Evolutionary conservation across 805 yeast genomes (phyloP).

Genomic region (Priceomyces melissophilus): DNA sequence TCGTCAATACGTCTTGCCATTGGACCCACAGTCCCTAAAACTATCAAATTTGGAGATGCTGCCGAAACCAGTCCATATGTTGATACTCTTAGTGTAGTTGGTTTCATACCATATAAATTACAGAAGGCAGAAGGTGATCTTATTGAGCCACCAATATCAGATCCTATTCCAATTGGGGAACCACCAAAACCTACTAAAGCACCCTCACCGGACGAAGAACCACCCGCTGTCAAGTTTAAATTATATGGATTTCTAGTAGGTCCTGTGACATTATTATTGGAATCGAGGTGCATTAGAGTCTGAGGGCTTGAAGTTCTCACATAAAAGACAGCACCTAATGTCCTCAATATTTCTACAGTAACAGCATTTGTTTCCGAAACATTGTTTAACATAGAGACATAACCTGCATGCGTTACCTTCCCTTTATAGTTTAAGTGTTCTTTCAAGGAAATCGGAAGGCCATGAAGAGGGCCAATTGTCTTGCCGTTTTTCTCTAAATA

Average conservation of each 20-base stretch:
- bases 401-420: slow-evolving; percentile 37
- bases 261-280: slow-evolving; percentile 39
- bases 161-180: slow-evolving; percentile 37
- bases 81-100: slow-evolving; percentile 36
- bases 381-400: slow-evolving; percentile 32
- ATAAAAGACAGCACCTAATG: slow-evolving; percentile 42
- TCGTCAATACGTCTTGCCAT: slow-evolving; percentile 63
- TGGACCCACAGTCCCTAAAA: slow-evolving; percentile 67
- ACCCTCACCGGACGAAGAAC: slow-evolving; percentile 46
- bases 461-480: slow-evolving; percentile 61
- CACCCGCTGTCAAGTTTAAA: slow-evolving; percentile 38
- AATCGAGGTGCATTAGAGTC: slow-evolving; percentile 43
- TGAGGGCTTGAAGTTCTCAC: slow-evolving; percentile 45
- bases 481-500: slow-evolving; percentile 45
- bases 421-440: slow-evolving; percentile 41
- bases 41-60: slow-evolving; percentile 63
- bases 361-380: slow-evolving; percentile 27
- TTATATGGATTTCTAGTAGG: slow-evolving; percentile 37
- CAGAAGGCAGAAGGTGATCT: slow-evolving; percentile 43
- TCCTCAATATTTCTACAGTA: slow-evolving; percentile 31
- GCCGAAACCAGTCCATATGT: slow-evolving; percentile 47
- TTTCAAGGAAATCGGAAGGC: slow-evolving; percentile 61
- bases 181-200: slow-evolving; percentile 42
- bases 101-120: slow-evolving; percentile 41
- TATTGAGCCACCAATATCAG: slow-evolving; percentile 44